Evolutionary conservation across 2,329 filamentous ascomycete species (phyloP).

Genomic region (Xylariaceae sp.): DNA sequence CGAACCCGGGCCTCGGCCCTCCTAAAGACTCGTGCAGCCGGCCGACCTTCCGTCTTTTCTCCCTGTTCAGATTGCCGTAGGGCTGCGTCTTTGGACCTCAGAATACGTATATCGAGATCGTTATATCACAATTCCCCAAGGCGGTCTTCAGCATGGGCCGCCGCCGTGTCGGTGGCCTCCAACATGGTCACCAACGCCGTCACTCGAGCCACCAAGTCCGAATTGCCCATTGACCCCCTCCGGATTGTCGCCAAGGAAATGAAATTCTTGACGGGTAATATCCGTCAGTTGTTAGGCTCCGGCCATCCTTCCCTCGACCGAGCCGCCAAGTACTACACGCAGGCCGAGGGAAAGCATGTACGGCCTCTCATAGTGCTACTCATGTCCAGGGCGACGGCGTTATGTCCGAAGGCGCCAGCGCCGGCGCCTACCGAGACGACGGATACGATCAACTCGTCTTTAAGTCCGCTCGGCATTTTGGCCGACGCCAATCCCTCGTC

Average conservation of each 20-base stretch:
- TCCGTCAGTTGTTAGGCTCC: conserved; percentile 88
- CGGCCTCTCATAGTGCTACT: conserved; percentile 91
- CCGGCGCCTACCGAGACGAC: conserved; percentile 45
- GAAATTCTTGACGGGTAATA: conserved; percentile 93
- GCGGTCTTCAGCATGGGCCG: conserved; percentile 70
- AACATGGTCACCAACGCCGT: conserved; percentile 72
- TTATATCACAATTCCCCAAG: conserved; percentile 49
- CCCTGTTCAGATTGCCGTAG: conserved; percentile 45
- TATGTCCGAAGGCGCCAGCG: conserved; percentile 63
- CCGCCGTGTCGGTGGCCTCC: conserved; percentile 70
- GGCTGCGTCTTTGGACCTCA: conserved; percentile 35
- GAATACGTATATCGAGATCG: conserved; percentile 39
- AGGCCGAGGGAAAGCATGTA: conserved; percentile 95
- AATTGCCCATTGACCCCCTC: conserved; percentile 82
- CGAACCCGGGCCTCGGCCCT: conserved; percentile 56
- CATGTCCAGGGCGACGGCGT: conserved; percentile 92
- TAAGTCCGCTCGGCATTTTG: conserved; percentile 63
- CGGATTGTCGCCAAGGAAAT: conserved; percentile 93
- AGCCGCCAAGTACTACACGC: conserved; percentile 97
- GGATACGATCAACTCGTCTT: conserved; percentile 54
- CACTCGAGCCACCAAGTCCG: conserved; percentile 62
- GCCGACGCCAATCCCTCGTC: conserved; percentile 80
- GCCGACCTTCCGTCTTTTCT: conserved; percentile 41
- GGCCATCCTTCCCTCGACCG: conserved; percentile 93
- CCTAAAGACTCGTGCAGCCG: conserved; percentile 42